Conservation (phyloP, 2,329 filamentous ascomycete genomes). For the Penicillium sclerotigenum region DNA sequence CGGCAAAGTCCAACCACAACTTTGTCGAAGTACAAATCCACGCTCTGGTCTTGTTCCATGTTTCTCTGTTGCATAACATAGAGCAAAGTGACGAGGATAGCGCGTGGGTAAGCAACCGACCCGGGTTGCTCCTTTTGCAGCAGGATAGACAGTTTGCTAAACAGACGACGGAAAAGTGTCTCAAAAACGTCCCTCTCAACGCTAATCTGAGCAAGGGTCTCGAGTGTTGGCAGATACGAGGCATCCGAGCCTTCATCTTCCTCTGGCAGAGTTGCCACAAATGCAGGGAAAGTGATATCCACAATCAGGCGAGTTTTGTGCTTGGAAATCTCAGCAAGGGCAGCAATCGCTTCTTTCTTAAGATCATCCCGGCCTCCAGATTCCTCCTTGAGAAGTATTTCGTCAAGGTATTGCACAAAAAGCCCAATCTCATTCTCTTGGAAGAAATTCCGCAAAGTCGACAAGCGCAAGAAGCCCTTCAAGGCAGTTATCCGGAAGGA, state of each 20-base stretch:
- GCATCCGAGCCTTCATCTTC: constrained; percentile 46
- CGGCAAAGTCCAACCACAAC: constrained; percentile 48
- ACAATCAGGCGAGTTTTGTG: constrained; percentile 61
- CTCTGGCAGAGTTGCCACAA: constrained; percentile 63
- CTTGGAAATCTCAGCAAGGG: constrained; percentile 60
- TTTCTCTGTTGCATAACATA: constrained; percentile 58
- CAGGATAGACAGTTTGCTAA: constrained; percentile 60
- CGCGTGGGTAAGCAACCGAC: constrained; percentile 54
- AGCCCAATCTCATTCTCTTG: constrained; percentile 53
- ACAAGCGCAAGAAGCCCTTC: constrained; percentile 47
- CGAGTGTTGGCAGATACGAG: constrained; percentile 56
- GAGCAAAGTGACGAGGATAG: constrained; percentile 59
- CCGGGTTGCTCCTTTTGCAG: constrained; percentile 49
- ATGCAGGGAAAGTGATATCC: constrained; percentile 63
- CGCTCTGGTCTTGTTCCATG: constrained; percentile 41
- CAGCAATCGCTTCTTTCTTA: constrained; percentile 56
- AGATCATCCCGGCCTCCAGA: constrained; percentile 55
- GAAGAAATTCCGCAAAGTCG: constrained; percentile 47
- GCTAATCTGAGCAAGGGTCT: constrained; percentile 63
- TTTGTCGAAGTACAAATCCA: constrained; percentile 50
- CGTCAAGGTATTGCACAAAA: constrained; percentile 57
- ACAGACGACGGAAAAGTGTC: constrained; percentile 59
- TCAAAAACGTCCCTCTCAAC: constrained; percentile 62
- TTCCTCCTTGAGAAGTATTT: constrained; percentile 59
- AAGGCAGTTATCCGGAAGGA: constrained; percentile 50